A percentile compares a stretch with the other conserved stretches of the same genome.
phyloP scores from a whole-genome alignment of 2,329 filamentous ascomycete species.

The Ceratocystis lukuohia region DNA sequence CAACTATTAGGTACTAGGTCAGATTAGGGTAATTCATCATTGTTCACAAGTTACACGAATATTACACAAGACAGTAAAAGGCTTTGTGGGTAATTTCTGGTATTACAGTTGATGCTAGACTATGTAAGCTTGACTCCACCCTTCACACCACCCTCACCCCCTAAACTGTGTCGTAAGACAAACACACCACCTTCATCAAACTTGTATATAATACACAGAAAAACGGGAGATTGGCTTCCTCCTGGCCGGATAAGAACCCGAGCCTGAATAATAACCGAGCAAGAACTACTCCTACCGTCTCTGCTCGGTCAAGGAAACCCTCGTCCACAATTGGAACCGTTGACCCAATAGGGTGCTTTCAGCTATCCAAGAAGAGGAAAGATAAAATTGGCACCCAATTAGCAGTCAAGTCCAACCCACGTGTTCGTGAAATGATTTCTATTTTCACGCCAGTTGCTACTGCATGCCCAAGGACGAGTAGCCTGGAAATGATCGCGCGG shows the following conservation, averaged over 20 bases:
- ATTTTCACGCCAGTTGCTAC: constrained; percentile 19
- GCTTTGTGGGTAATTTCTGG: constrained; percentile 56
- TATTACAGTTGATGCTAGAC: constrained; percentile 35
- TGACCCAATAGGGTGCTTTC: constrained; percentile 21
- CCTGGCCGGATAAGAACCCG: constrained; percentile 29
- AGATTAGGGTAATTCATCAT: not conserved
- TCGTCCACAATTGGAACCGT: constrained; percentile 19
- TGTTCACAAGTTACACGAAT: not conserved
- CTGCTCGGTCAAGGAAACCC: constrained; percentile 12
- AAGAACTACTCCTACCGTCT: not conserved
- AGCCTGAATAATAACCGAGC: not conserved
- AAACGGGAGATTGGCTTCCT: constrained; percentile 34
- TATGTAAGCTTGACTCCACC: constrained; percentile 17
- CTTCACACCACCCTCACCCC: not conserved
- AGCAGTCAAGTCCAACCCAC: constrained; percentile 20
- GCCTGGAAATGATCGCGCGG: constrained; percentile 13
- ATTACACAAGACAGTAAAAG: constrained; percentile 1
- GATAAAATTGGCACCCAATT: not conserved
- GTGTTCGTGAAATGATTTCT: constrained; percentile 16
- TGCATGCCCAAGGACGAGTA: constrained; percentile 14
- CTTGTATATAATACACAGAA: constrained; percentile 1
- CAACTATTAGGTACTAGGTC: too few relatives aligned
- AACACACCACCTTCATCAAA: not conserved
- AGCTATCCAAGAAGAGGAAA: constrained; percentile 30
- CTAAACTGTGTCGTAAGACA: not conserved